Conservation (phyloP, 164 flowering plant species). For the Annona cherimola region DNA sequence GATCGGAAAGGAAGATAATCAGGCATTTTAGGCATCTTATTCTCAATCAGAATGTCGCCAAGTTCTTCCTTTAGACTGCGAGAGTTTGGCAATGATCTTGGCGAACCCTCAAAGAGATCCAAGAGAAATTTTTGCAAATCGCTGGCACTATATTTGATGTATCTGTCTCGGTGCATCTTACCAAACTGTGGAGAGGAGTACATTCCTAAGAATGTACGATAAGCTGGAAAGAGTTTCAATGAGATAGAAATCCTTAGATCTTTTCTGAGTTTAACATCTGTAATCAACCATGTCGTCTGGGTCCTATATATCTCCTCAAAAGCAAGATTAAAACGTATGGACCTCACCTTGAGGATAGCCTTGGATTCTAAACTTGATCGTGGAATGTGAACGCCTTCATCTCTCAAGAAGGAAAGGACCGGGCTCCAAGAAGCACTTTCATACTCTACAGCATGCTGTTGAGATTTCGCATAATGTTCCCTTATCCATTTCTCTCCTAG, state of each 20-base stretch:
- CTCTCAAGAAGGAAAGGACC: constrained; percentile 47
- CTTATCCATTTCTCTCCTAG: constrained; percentile 71
- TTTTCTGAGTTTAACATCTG: constrained; percentile 4
- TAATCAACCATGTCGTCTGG: constrained; percentile 9
- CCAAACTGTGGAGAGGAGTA: neutral
- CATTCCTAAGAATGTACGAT: constrained; percentile 7
- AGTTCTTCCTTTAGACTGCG: constrained; percentile 74
- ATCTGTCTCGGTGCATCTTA: neutral
- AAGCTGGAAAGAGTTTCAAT: constrained; percentile 6
- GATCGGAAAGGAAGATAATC: constrained; percentile 61
- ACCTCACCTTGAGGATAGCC: constrained; percentile 48
- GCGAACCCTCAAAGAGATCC: constrained; percentile 13
- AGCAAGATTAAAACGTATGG: constrained; percentile 45
- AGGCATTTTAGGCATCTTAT: constrained; percentile 62
- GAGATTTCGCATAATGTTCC: constrained; percentile 54
- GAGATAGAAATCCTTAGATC: constrained; percentile 9
- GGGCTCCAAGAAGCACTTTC: constrained; percentile 70
- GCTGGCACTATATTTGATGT: constrained; percentile 7
- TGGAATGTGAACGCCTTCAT: constrained; percentile 41
- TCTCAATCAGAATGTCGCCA: constrained; percentile 46
- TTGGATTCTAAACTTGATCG: constrained; percentile 38
- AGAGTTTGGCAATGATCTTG: neutral
- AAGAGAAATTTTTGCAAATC: constrained; percentile 8
- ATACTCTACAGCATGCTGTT: constrained; percentile 58
- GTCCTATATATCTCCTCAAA: constrained; percentile 35